These are phyloP conservation scores for Globisporangium recalcitrans DNA, from an alignment of 352 stramenopile genomes.

Conservation along the genomic window DNA sequence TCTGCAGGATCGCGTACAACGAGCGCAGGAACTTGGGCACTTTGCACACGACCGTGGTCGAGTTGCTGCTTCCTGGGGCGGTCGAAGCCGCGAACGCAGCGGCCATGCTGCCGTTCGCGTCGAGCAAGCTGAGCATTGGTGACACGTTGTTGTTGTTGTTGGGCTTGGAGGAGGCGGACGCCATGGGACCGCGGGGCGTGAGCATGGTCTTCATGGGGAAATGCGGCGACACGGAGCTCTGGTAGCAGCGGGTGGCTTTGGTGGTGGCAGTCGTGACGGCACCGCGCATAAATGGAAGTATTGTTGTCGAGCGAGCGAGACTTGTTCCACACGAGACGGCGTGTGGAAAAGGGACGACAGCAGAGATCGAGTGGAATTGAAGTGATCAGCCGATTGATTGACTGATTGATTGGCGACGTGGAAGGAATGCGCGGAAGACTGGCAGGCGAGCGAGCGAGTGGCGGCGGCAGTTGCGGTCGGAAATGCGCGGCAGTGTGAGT, in stretches of 20 bases:
- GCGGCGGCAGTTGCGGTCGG: background rate
- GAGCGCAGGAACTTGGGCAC: conserved; percentile 81
- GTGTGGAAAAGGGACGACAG: background rate
- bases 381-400: background rate
- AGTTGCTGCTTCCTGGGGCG: conserved; percentile 6
- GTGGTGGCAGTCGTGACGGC: background rate
- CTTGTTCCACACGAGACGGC: background rate
- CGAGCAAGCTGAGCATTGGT: background rate
- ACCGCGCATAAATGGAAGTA: conserved; percentile 13
- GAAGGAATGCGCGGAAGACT: background rate
- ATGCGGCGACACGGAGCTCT: conserved; percentile 17
- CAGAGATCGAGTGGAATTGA: background rate
- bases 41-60: conserved; percentile 32
- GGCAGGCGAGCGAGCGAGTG: too few species aligned
- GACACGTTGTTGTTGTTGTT: background rate
- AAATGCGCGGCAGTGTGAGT: conserved; percentile 5
- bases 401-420: conserved; percentile 1
- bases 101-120: conserved; percentile 16
- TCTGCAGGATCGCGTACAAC: conserved; percentile 75
- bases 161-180: background rate
- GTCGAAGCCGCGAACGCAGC: conserved; percentile 15
- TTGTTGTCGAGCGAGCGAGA: background rate
- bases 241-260: conserved; percentile 5
- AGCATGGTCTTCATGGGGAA: conserved; percentile 22
- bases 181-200: conserved; percentile 9